Conservation (phyloP, 129 eudicot species). For the Artemisia tridentata region DNA sequence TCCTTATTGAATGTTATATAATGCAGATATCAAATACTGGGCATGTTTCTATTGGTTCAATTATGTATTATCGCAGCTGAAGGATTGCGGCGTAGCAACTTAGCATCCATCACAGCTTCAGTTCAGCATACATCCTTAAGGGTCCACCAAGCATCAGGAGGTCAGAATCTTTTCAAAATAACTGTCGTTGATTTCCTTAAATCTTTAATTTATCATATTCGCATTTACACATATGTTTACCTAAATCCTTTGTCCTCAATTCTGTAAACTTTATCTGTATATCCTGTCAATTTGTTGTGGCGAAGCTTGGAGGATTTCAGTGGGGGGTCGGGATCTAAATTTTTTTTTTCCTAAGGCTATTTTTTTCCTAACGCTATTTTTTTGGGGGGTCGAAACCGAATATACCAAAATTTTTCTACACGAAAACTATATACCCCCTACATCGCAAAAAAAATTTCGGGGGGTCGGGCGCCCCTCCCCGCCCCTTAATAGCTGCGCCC, state of each 20-base stretch:
- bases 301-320: too few relatives aligned
- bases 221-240: not conserved
- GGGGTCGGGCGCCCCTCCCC: too few relatives aligned
- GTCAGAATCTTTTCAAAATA: conserved; percentile 31
- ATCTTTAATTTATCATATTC: not conserved
- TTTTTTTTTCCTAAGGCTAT: too few relatives aligned
- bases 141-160: conserved; percentile 65
- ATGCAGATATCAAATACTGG: conserved; percentile 96
- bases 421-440: too few relatives aligned
- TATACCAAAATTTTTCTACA: too few relatives aligned
- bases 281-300: not conserved
- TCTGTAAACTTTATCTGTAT: not conserved
- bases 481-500: too few relatives aligned
- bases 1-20: conserved; percentile 5
- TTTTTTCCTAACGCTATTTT: too few relatives aligned
- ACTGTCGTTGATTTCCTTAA: not conserved
- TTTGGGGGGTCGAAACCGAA: too few relatives aligned
- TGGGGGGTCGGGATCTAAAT: too few relatives aligned
- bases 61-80: conserved; percentile 95
- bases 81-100: conserved; percentile 80
- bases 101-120: conserved; percentile 73
- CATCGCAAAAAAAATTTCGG: too few relatives aligned
- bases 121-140: conserved; percentile 71
- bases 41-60: conserved; percentile 87
- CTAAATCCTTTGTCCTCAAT: not conserved